These are phyloP conservation scores for Aaosphaeria pasadenensis DNA, from an alignment of 2,329 filamentous ascomycete species.

Conservation along the genomic window DNA sequence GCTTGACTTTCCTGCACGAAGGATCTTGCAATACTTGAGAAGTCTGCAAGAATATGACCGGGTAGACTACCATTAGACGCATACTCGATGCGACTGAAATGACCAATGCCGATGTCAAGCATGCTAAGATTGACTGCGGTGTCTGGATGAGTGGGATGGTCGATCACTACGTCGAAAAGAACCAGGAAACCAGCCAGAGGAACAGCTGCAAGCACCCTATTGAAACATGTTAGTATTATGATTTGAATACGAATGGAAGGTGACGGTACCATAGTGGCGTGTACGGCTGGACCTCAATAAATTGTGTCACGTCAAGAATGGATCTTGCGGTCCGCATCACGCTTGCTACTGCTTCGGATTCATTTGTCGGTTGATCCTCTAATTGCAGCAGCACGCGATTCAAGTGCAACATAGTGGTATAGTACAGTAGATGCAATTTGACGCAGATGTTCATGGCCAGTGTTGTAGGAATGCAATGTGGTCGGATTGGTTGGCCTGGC, in stretches of 20 bases:
- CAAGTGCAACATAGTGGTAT: neutral
- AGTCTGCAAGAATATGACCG: slow-evolving; percentile 19
- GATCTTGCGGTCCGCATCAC: slow-evolving; percentile 30
- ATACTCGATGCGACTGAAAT: slow-evolving; percentile 45
- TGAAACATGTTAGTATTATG: neutral
- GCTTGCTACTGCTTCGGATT: slow-evolving; percentile 9
- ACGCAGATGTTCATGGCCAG: neutral
- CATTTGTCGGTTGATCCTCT: neutral
- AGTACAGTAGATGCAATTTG: neutral
- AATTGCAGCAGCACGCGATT: neutral
- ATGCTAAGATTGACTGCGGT: slow-evolving; percentile 21
- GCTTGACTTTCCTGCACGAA: neutral
- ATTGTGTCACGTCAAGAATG: slow-evolving; percentile 33
- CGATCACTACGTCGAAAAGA: neutral
- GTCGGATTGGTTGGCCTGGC: neutral
- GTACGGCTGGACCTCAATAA: slow-evolving; percentile 33
- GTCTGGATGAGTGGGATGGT: neutral
- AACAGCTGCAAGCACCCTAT: neutral
- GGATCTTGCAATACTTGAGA: neutral
- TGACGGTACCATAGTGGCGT: slow-evolving; percentile 16
- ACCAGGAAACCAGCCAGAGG: neutral
- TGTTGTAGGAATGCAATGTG: neutral
- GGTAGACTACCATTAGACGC: slow-evolving; percentile 37
- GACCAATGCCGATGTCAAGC: slow-evolving; percentile 42
- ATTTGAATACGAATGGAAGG: neutral